A percentile compares a stretch with the other conserved stretches of the same genome.
These are phyloP conservation scores for Melastoma malabathricum DNA, from an alignment of 345 rosid genomes.

Conservation along the genomic window DNA sequence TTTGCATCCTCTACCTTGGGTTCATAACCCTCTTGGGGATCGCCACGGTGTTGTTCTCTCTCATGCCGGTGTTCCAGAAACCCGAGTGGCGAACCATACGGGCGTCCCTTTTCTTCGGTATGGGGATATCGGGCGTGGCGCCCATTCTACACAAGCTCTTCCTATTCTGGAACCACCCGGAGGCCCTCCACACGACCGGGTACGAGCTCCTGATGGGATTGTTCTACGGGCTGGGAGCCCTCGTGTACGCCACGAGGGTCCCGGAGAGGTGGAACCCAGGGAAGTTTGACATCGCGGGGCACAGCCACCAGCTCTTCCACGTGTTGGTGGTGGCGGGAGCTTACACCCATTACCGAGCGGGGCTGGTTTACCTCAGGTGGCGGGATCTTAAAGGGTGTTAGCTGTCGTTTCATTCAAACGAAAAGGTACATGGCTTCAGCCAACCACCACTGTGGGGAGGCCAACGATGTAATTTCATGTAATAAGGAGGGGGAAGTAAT, in stretches of 20 bases:
- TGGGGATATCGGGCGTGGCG: slow-evolving; percentile 73
- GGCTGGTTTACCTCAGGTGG: slow-evolving; percentile 76
- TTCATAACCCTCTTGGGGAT: slow-evolving; percentile 72
- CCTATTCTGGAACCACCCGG: slow-evolving; percentile 69
- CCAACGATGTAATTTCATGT: too few relatives aligned
- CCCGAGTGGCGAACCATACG: slow-evolving; percentile 59
- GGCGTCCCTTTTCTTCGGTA: slow-evolving; percentile 64
- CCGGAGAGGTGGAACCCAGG: slow-evolving; percentile 97
- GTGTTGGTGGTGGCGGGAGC: slow-evolving; percentile 80
- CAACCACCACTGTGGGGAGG: not conserved
- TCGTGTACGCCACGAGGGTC: slow-evolving; percentile 66
- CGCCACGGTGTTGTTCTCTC: slow-evolving; percentile 47
- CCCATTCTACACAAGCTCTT: slow-evolving; percentile 75
- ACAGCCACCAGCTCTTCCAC: slow-evolving; percentile 90
- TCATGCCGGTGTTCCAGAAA: slow-evolving; percentile 69
- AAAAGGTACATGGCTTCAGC: not conserved
- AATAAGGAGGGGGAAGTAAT: too few relatives aligned
- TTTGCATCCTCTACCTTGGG: slow-evolving; percentile 77
- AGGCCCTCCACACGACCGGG: slow-evolving; percentile 81
- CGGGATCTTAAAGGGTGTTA: slow-evolving; percentile 66
- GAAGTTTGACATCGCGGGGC: slow-evolving; percentile 87
- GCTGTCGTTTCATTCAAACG: too few relatives aligned
- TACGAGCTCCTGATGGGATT: slow-evolving; percentile 83
- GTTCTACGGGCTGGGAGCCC: slow-evolving; percentile 55
- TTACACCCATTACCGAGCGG: slow-evolving; percentile 71